Base-by-base conservation (phyloP, 805 yeast genomes). In the Spathaspora sp. region DNA sequence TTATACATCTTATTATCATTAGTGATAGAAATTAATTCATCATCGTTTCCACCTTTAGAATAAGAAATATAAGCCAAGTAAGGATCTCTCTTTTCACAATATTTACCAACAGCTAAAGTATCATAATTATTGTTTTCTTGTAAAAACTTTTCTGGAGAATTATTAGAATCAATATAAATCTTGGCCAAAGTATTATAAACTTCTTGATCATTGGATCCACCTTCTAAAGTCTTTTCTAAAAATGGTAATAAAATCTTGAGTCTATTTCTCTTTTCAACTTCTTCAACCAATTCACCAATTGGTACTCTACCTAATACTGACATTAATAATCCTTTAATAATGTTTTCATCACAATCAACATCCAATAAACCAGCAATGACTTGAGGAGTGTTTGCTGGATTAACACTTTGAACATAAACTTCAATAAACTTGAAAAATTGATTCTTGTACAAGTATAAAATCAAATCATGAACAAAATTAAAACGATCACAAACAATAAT, bases 81-180 rank as follows among this genome's bases (percentile, higher is more conserved):
- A 56, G 99, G 99, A 66, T 94, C 99, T 73, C 99, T 88, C 82
- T 89, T 93, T 74, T 94, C 99, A 80, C 99, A 94, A 78, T 94
- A 94, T 67, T 84, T 90, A 78, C 99, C 99, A 58, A 94, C 97
- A 62, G 87, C 87, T 60, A 89, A 76, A n/a, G 98, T 87, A 72
- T 94, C 96, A 73, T 94, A 94, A 64, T 80, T 79, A 60, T 85
- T 80, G 70, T 94, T 94, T 71, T 93, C 98, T 66, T 85, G 86
- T 76, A 94, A 80, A 78, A 94, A 94, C 70, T 90, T 91, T 70
- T 94, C 99, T 38, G 99, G 98, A 60, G 91, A 87, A 77, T 94
- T 94, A 79, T 94, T 94, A 54, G 96, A 88, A 70, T 94, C 99
- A 64, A 94, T 94, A 79, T 94, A 94, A 60, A 94, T 94, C 77